A percentile compares a stretch with the other conserved stretches of the same genome.
phyloP scores from a whole-genome alignment of 2,329 filamentous ascomycete genomes.

The Pezizomycotina sp. region DNA sequence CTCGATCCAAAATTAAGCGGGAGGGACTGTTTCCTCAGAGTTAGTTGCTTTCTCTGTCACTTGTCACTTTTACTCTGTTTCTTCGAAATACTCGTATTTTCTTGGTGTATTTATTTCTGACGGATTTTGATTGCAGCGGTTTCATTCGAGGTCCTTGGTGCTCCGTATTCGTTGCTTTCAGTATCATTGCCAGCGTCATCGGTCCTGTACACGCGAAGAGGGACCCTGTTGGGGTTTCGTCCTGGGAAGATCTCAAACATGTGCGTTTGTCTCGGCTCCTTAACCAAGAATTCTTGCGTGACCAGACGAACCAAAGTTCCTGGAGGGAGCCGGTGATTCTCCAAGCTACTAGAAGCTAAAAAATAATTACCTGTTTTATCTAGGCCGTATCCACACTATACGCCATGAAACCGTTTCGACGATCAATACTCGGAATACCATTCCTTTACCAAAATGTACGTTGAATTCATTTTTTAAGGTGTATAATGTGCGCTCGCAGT shows the following conservation, averaged over 20 bases:
- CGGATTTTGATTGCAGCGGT: conserved; percentile 48
- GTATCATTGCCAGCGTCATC: conserved; percentile 87
- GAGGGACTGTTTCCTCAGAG: conserved; percentile 24
- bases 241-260: conserved; percentile 82
- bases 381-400: conserved; percentile 81
- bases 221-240: conserved; percentile 59
- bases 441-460: conserved; percentile 70
- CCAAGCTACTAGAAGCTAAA: too few relatives aligned
- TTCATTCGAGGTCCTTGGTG: conserved; percentile 80
- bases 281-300: too few relatives aligned
- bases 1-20: conserved; percentile 24
- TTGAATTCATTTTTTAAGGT: neutral
- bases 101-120: conserved; percentile 5
- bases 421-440: conserved; percentile 67
- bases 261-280: conserved; percentile 35
- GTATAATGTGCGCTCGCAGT: neutral
- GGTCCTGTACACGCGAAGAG: conserved; percentile 77
- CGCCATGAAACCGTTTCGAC: conserved; percentile 64
- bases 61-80: neutral
- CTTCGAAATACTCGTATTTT: neutral
- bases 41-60: conserved; percentile 5
- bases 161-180: conserved; percentile 83
- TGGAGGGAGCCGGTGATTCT: too few relatives aligned
- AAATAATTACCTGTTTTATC: neutral
- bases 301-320: too few relatives aligned